Evolutionary conservation across 768 basidiomycete genomes (phyloP).

Genomic region (Chalciporus pseudorubinellus): DNA sequence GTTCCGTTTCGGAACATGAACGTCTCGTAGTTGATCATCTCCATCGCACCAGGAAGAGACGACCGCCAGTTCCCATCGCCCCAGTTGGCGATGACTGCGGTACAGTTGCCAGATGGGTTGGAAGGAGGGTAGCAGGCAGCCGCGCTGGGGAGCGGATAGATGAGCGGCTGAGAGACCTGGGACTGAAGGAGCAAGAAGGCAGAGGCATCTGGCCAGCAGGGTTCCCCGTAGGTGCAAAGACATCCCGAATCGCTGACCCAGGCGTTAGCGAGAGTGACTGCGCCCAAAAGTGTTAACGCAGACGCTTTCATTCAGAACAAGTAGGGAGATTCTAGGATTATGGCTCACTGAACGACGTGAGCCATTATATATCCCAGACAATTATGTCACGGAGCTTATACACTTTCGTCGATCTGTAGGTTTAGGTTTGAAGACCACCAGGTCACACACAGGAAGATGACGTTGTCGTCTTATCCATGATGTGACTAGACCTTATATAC

Average conservation of each 20-base stretch:
- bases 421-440: too few species aligned
- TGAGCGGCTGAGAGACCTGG: conserved; percentile 15
- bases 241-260: conserved; percentile 5
- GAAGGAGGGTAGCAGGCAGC: conserved; percentile 19
- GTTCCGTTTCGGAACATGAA: conserved; percentile 43
- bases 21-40: conserved; percentile 33
- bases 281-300: too few species aligned
- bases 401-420: too few species aligned
- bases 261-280: not conserved
- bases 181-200: conserved; percentile 15
- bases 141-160: conserved; percentile 12
- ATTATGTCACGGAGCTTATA: too few species aligned
- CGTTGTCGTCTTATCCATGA: too few species aligned
- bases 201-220: conserved; percentile 18
- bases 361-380: too few species aligned
- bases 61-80: conserved; percentile 41
- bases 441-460: too few species aligned
- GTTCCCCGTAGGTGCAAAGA: conserved; percentile 16
- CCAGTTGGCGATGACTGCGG: conserved; percentile 27
- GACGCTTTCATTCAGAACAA: too few species aligned
- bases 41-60: conserved; percentile 40
- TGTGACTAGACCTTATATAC: too few species aligned
- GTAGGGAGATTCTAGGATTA: too few species aligned
- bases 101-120: conserved; percentile 38
- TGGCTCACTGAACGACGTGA: too few species aligned